These are phyloP conservation scores for Dactylellina cionopaga DNA, from an alignment of 2,329 filamentous ascomycete species.

Conservation along the genomic window DNA sequence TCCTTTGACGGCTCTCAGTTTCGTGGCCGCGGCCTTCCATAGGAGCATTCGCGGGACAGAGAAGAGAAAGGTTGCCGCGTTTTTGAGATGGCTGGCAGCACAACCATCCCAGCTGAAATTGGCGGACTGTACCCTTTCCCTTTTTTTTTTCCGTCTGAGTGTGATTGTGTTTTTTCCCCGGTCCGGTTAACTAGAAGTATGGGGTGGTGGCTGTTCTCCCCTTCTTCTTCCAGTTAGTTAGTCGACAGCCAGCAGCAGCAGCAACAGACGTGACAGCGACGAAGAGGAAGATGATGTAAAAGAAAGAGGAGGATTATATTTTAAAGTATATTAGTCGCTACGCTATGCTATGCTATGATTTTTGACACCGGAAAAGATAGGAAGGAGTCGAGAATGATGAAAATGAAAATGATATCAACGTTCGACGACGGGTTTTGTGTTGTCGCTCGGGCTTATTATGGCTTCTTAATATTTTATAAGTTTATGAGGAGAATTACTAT, in stretches of 20 bases:
- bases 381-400: too few species aligned
- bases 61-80: conserved; percentile 28
- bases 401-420: too few species aligned
- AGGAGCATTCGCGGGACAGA: conserved; percentile 47
- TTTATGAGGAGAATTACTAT: neutral
- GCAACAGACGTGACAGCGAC: too few species aligned
- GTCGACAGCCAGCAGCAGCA: too few species aligned
- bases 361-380: too few species aligned
- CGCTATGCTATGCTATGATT: too few species aligned
- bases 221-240: conserved; percentile 30
- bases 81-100: conserved; percentile 17
- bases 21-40: conserved; percentile 53
- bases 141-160: neutral
- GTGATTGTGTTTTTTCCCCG: conserved; percentile 28
- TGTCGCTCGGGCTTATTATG: too few species aligned
- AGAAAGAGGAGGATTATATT: too few species aligned
- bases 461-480: too few species aligned
- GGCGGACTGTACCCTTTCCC: conserved; percentile 2
- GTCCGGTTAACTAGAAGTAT: conserved; percentile 20
- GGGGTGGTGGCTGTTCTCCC: conserved; percentile 22
- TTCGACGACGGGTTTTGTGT: too few species aligned
- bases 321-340: too few species aligned
- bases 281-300: too few species aligned
- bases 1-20: conserved; percentile 52
- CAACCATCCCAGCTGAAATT: conserved; percentile 23